Evolutionary conservation across 2,329 filamentous ascomycete species (phyloP).

Genomic region (Hypoxylon rubiginosum): DNA sequence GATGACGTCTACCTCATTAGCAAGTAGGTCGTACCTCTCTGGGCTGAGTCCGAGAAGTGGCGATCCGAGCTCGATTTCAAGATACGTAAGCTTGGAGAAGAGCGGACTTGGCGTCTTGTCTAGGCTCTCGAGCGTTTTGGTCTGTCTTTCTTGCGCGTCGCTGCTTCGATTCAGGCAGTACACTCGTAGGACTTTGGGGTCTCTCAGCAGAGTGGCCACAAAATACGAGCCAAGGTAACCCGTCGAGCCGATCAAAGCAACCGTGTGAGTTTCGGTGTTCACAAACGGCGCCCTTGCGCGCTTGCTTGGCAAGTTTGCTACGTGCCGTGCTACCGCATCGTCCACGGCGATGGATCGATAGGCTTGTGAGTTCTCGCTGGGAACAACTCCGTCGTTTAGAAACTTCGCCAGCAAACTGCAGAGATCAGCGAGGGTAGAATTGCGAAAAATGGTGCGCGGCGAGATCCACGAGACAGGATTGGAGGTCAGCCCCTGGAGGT

Average conservation of each 20-base stretch:
- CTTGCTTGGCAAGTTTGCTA: slow-evolving; percentile 12
- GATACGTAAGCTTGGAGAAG: slow-evolving; percentile 27
- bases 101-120: not conserved
- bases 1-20: slow-evolving; percentile 32
- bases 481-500: slow-evolving; percentile 20
- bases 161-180: slow-evolving; percentile 37
- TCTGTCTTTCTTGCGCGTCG: slow-evolving; percentile 29
- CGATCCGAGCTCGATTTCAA: slow-evolving; percentile 29
- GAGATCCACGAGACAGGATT: slow-evolving; percentile 30
- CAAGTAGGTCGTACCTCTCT: slow-evolving; percentile 13
- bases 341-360: not conserved
- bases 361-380: slow-evolving; percentile 9
- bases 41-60: slow-evolving; percentile 28
- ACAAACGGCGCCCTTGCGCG: not conserved
- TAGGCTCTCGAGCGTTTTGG: slow-evolving; percentile 1
- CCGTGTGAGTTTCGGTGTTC: slow-evolving; percentile 6
- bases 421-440: slow-evolving; percentile 29
- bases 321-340: slow-evolving; percentile 19
- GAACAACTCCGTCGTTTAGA: slow-evolving; percentile 24
- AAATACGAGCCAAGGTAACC: slow-evolving; percentile 37
- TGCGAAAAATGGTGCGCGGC: slow-evolving; percentile 32
- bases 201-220: slow-evolving; percentile 20
- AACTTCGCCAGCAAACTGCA: slow-evolving; percentile 26
- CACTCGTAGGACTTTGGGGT: slow-evolving; percentile 26
- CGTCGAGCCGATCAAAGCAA: slow-evolving; percentile 40